Evolutionary conservation across 441 rosid species (phyloP).

Genomic region (Arabidopsis lyrata): DNA sequence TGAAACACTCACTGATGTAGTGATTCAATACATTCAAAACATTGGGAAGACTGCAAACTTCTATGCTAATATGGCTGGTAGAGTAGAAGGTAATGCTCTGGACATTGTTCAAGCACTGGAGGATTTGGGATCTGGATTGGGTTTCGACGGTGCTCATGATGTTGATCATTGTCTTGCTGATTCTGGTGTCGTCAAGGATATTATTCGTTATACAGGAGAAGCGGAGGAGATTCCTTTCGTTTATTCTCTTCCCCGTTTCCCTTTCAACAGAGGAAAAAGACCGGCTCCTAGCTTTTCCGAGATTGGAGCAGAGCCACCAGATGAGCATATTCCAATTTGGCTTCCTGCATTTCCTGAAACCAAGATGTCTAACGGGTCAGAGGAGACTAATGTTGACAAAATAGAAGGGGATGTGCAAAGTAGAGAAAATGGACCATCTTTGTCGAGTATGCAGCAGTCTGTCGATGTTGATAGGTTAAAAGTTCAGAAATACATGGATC

Average conservation of each 20-base stretch:
- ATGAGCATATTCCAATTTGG: conserved; percentile 86
- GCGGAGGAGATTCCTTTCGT: conserved; percentile 68
- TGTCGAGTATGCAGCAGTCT: conserved; percentile 53
- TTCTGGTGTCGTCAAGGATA: conserved; percentile 73
- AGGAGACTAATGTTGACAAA: conserved; percentile 45
- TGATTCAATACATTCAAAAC: conserved; percentile 56
- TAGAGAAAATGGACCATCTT: conserved; percentile 48
- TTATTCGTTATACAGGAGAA: conserved; percentile 64
- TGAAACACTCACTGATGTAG: conserved; percentile 67
- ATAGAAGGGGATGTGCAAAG: conserved; percentile 46
- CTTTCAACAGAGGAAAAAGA: conserved; percentile 62
- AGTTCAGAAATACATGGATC: conserved; percentile 52
- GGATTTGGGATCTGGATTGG: conserved; percentile 64
- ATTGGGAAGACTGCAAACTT: conserved; percentile 64
- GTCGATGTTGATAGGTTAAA: conserved; percentile 54
- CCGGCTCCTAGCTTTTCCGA: conserved; percentile 57
- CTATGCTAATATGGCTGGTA: conserved; percentile 74
- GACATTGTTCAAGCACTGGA: conserved; percentile 82
- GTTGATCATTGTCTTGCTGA: conserved; percentile 63
- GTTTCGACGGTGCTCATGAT: conserved; percentile 72
- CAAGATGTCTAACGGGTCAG: conserved; percentile 46
- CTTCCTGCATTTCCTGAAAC: conserved; percentile 79
- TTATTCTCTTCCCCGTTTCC: conserved; percentile 69
- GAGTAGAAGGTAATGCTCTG: conserved; percentile 65
- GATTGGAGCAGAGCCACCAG: conserved; percentile 70